Conservation (phyloP, 805 yeast species). For the Grigorovia humatica region DNA sequence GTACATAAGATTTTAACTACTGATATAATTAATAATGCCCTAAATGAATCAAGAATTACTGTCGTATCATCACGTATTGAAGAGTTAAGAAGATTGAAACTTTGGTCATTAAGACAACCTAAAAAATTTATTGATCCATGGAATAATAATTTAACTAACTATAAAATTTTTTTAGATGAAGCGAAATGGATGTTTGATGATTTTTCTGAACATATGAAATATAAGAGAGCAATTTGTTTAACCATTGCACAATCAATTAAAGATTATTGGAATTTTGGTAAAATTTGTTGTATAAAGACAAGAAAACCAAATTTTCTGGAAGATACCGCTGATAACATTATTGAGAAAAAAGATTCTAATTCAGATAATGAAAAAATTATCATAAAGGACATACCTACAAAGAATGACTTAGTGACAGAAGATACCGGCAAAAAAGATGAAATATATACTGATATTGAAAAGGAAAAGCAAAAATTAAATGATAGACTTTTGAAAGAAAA, state of each 20-base stretch:
- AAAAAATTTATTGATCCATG: constrained; percentile 59
- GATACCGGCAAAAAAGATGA: constrained; percentile 1
- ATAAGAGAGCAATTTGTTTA: constrained; percentile 59
- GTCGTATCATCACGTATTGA: constrained; percentile 86
- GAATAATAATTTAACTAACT: constrained; percentile 39
- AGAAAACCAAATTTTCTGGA: constrained; percentile 25
- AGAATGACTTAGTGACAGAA: not conserved
- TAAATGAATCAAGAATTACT: constrained; percentile 83
- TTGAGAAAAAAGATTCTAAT: not conserved
- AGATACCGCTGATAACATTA: not conserved
- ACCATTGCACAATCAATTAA: constrained; percentile 59
- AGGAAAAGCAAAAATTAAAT: constrained; percentile 1
- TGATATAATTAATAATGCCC: constrained; percentile 72
- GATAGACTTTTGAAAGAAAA: not conserved
- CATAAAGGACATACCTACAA: not conserved
- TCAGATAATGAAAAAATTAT: not conserved
- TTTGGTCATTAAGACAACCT: constrained; percentile 90
- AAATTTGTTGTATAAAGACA: constrained; percentile 50
- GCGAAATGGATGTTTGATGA: constrained; percentile 78
- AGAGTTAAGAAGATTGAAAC: constrained; percentile 74
- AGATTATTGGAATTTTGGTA: constrained; percentile 75
- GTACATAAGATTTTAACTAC: constrained; percentile 83
- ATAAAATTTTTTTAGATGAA: constrained; percentile 69
- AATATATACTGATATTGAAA: not conserved
- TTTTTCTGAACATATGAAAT: constrained; percentile 58